Conservation (phyloP, 106 monocot genomes). For the Amphibolis antarctica region DNA sequence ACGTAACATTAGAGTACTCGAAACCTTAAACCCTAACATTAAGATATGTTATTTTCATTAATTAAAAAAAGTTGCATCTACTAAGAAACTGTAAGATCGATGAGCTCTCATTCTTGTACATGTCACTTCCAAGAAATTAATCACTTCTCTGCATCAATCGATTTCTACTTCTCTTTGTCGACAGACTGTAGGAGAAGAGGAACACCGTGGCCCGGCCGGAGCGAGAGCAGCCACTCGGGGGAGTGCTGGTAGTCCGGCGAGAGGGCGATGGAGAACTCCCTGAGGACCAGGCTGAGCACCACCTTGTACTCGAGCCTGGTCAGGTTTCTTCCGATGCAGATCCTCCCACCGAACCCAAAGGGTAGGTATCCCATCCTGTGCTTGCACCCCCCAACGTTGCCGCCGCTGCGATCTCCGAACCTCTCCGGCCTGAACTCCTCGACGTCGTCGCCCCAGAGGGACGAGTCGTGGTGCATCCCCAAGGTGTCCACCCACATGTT, state of each 20-base stretch:
- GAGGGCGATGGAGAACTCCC: slow-evolving; percentile 28
- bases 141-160: not conserved
- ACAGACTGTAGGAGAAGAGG: slow-evolving; percentile 4
- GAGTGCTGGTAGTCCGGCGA: slow-evolving; percentile 42
- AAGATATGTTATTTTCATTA: too few relatives aligned
- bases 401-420: slow-evolving; percentile 28
- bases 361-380: slow-evolving; percentile 67
- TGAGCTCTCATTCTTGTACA: too few relatives aligned
- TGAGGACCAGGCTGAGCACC: slow-evolving; percentile 40
- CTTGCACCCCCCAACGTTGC: slow-evolving; percentile 37
- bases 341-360: slow-evolving; percentile 58
- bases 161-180: not conserved
- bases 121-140: too few relatives aligned
- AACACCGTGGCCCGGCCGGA: slow-evolving; percentile 48
- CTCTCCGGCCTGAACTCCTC: slow-evolving; percentile 66
- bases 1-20: too few relatives aligned
- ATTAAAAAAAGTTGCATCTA: too few relatives aligned
- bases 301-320: slow-evolving; percentile 54
- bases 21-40: too few relatives aligned
- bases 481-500: slow-evolving; percentile 70
- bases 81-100: too few relatives aligned
- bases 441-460: slow-evolving; percentile 65
- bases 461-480: slow-evolving; percentile 59
- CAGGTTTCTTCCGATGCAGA: slow-evolving; percentile 62
- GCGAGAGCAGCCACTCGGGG: slow-evolving; percentile 36